phyloP scores from a whole-genome alignment of 352 stramenopile genomes.

The Globisporangium paroecandrum region DNA sequence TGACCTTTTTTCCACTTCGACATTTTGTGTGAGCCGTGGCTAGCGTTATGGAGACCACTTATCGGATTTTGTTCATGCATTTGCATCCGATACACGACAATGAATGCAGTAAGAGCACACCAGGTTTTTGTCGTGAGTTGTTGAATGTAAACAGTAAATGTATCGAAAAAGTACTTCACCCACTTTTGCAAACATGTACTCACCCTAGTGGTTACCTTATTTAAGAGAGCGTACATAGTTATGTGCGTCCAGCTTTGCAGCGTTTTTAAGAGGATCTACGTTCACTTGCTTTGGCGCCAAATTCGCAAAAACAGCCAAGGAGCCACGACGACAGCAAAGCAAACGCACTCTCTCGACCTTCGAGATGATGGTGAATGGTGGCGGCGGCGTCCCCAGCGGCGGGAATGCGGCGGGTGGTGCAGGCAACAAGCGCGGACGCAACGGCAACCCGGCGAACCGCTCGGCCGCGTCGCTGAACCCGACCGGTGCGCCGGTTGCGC shows the following conservation, averaged over 20 bases:
- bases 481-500: constrained; percentile 35
- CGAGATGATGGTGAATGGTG: constrained; percentile 18
- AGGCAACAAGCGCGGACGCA: constrained; percentile 39
- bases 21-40: neutral
- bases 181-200: too few species aligned
- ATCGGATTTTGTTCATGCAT: neutral
- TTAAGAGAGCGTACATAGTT: too few species aligned
- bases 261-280: too few species aligned
- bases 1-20: neutral
- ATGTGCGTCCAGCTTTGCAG: too few species aligned
- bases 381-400: constrained; percentile 6
- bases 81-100: neutral
- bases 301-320: neutral
- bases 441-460: constrained; percentile 20
- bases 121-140: neutral
- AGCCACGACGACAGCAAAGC: neutral
- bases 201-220: too few species aligned
- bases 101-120: neutral
- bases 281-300: constrained; percentile 8
- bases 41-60: neutral
- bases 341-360: neutral
- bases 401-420: constrained; percentile 7
- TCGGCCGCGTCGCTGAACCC: constrained; percentile 32
- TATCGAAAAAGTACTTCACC: too few species aligned
- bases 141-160: too few species aligned